phyloP scores from a whole-genome alignment of 2,329 filamentous ascomycete species.

The Rutstroemia sydowiana region DNA sequence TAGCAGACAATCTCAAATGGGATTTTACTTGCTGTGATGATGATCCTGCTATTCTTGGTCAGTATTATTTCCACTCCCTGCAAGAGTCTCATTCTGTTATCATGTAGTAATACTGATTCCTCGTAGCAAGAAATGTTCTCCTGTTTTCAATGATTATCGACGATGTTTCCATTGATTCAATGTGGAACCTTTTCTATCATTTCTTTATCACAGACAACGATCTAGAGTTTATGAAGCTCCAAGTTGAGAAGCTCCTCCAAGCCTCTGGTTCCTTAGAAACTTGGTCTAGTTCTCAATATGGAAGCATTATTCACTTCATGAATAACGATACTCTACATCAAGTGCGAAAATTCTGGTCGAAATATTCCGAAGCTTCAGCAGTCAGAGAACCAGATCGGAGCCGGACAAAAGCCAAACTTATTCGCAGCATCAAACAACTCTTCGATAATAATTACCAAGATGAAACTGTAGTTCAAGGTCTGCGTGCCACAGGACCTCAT shows the following conservation, averaged over 20 bases:
- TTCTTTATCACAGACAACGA: slow-evolving; percentile 1
- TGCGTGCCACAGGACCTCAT: neutral
- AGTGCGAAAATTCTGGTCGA: slow-evolving; percentile 6
- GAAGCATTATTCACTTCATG: neutral
- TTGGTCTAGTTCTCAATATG: slow-evolving; percentile 8
- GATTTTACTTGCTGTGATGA: neutral
- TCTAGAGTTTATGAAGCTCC: neutral
- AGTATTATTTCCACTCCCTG: neutral
- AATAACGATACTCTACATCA: slow-evolving; percentile 1
- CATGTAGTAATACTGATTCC: neutral
- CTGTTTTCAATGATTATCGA: slow-evolving; percentile 7
- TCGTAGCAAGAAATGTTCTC: slow-evolving; percentile 9
- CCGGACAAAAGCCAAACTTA: neutral
- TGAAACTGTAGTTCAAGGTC: neutral
- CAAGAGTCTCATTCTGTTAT: neutral
- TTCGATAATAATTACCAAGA: no score
- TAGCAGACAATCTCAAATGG: neutral
- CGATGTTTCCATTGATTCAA: neutral
- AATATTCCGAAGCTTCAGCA: neutral
- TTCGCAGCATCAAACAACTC: neutral
- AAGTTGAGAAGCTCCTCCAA: neutral
- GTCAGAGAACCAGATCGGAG: neutral
- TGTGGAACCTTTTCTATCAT: slow-evolving; percentile 11
- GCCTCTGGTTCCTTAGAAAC: neutral
- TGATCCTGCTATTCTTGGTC: neutral